These are phyloP conservation scores for Leucosporidium scottii DNA, from an alignment of 768 basidiomycete species.

Conservation along the genomic window DNA sequence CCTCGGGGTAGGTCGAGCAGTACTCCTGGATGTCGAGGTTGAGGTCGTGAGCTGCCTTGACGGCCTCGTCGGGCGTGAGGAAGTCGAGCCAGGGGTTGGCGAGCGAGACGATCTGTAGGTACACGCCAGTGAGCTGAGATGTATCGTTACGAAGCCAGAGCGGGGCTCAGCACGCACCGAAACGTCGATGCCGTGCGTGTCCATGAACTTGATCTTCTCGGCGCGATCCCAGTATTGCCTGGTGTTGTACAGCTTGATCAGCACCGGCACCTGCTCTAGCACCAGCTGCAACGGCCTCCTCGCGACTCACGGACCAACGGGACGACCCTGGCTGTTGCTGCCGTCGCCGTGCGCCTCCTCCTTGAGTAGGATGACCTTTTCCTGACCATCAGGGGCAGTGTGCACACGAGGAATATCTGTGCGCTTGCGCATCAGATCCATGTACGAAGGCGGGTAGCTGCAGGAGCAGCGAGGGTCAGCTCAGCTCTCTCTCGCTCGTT, in stretches of 20 bases:
- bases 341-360: conserved; percentile 57
- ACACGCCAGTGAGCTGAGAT: neutral
- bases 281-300: neutral
- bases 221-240: conserved; percentile 64
- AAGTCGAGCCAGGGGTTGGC: conserved; percentile 93
- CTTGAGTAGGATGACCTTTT: conserved; percentile 58
- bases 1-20: conserved; percentile 52
- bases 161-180: conserved; percentile 47
- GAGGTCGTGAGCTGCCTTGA: conserved; percentile 58
- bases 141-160: neutral
- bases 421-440: conserved; percentile 61
- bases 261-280: neutral
- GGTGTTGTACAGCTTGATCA: neutral
- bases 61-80: conserved; percentile 61
- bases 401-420: conserved; percentile 45
- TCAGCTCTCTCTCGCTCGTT: neutral
- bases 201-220: conserved; percentile 80
- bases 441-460: conserved; percentile 55
- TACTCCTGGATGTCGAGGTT: conserved; percentile 73
- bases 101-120: conserved; percentile 28
- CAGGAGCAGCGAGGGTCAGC: neutral
- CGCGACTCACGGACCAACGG: conserved; percentile 51
- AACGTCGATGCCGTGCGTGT: conserved; percentile 67
- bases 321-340: conserved; percentile 57
- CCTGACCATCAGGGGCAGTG: conserved; percentile 55